A percentile compares a stretch with the other conserved stretches of the same genome.
These are phyloP conservation scores for Vigna angularis DNA, from an alignment of 306 rosid genomes.

Conservation along the genomic window DNA sequence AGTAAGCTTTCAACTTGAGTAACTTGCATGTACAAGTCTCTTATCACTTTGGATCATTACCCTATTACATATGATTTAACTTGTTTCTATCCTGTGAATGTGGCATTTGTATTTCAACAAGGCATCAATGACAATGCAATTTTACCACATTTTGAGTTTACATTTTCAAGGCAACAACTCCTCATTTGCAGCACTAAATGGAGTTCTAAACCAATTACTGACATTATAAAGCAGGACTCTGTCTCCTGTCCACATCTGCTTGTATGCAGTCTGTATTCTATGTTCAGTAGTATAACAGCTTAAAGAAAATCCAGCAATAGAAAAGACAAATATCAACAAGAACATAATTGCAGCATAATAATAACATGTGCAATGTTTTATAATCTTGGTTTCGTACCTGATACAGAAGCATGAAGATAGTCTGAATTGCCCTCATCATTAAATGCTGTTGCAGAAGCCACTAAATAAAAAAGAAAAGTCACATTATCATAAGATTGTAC, in stretches of 20 bases:
- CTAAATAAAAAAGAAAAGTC: slow-evolving; percentile 52
- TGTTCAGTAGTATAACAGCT: slow-evolving; percentile 22
- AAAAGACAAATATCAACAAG: slow-evolving; percentile 17
- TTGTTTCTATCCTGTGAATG: not conserved
- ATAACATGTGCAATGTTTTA: slow-evolving; percentile 15
- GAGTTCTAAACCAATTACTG: not conserved
- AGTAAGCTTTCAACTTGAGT: not conserved
- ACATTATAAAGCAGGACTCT: slow-evolving; percentile 23
- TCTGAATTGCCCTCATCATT: slow-evolving; percentile 72
- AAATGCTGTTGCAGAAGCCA: slow-evolving; percentile 81
- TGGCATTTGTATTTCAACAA: not conserved
- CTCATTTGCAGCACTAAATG: slow-evolving; percentile 35
- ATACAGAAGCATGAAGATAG: slow-evolving; percentile 81
- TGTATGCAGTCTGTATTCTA: slow-evolving; percentile 16
- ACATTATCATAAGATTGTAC: slow-evolving; percentile 35
- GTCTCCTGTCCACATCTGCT: slow-evolving; percentile 29
- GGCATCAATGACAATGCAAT: not conserved
- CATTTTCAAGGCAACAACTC: slow-evolving; percentile 22
- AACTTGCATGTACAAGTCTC: not conserved
- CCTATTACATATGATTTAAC: not conserved
- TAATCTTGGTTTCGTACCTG: slow-evolving; percentile 65
- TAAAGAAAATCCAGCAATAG: slow-evolving; percentile 29
- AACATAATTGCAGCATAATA: slow-evolving; percentile 31
- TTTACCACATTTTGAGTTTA: slow-evolving; percentile 19
- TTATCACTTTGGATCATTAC: not conserved